Evolutionary conservation across 2,329 filamentous ascomycete genomes (phyloP).

Genomic region (Epichloe uncinata): DNA sequence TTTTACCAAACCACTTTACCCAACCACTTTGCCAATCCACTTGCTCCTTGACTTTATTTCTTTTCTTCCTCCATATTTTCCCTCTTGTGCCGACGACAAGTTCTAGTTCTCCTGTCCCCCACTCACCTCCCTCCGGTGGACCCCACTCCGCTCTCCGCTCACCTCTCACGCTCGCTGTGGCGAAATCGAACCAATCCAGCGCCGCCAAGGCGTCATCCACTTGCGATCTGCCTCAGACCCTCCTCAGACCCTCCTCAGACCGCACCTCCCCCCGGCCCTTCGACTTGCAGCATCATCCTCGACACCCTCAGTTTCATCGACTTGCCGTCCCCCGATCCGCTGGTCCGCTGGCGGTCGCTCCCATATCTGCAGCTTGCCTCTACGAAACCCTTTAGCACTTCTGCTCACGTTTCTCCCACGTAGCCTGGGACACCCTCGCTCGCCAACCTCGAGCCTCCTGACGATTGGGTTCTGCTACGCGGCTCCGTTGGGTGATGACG

Average conservation of each 20-base stretch:
- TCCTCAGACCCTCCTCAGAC: conserved; percentile 1
- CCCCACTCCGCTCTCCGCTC: too few relatives aligned
- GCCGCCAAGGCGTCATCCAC: conserved; percentile 1
- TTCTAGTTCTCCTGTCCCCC: too few relatives aligned
- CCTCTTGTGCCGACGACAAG: too few relatives aligned
- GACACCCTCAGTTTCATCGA: not conserved
- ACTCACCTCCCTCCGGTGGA: too few relatives aligned
- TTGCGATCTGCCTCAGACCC: conserved; percentile 1
- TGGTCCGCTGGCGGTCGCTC: not conserved
- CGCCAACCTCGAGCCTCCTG: not conserved
- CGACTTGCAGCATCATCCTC: not conserved
- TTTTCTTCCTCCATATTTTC: not conserved
- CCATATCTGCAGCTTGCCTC: not conserved
- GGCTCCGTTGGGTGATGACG: too few relatives aligned
- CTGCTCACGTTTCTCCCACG: not conserved
- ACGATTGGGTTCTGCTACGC: too few relatives aligned
- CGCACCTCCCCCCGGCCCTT: not conserved
- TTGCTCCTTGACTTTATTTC: not conserved
- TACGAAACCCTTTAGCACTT: not conserved
- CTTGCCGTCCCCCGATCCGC: not conserved
- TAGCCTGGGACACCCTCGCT: not conserved
- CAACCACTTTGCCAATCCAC: too few relatives aligned
- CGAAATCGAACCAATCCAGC: conserved; percentile 3
- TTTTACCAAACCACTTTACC: too few relatives aligned
- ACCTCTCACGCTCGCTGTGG: conserved; percentile 1